A percentile compares a stretch with the other conserved stretches of the same genome.
Conservation (phyloP, 768 basidiomycete species). For the Termitomyces sp. region DNA sequence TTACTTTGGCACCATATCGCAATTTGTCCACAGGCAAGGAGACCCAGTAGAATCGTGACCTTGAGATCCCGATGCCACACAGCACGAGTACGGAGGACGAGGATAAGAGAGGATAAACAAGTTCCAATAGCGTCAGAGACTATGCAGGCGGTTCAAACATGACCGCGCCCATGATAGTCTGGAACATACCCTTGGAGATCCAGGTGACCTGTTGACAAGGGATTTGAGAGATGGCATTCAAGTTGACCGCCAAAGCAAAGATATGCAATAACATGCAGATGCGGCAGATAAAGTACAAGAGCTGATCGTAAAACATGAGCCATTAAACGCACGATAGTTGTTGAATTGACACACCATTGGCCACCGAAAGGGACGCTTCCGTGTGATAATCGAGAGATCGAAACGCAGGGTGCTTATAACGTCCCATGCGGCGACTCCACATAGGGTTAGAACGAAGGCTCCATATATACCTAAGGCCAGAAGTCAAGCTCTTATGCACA, state of each 20-base stretch:
- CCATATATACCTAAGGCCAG: slow-evolving; percentile 22
- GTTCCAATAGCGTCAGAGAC: slow-evolving; percentile 29
- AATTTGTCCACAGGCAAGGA: slow-evolving; percentile 24
- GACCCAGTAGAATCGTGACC: slow-evolving; percentile 17
- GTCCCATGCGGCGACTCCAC: slow-evolving; percentile 29
- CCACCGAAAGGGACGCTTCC: slow-evolving; percentile 27
- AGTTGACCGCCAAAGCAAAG: slow-evolving; percentile 26
- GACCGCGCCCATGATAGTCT: not conserved
- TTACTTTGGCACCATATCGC: slow-evolving; percentile 28
- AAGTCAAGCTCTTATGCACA: not conserved
- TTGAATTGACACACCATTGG: slow-evolving; percentile 23
- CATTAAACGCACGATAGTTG: not conserved
- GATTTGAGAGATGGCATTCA: slow-evolving; percentile 28
- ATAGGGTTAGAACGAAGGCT: slow-evolving; percentile 25
- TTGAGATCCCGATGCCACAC: slow-evolving; percentile 26
- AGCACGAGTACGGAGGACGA: slow-evolving; percentile 27
- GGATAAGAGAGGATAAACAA: slow-evolving; percentile 26
- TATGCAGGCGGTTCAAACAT: slow-evolving; percentile 2
- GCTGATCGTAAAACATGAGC: slow-evolving; percentile 11
- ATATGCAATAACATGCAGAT: slow-evolving; percentile 29
- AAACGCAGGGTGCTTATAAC: slow-evolving; percentile 24
- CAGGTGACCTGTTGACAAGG: slow-evolving; percentile 27
- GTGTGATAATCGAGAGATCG: slow-evolving; percentile 25
- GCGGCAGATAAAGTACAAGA: slow-evolving; percentile 26
- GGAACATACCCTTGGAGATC: slow-evolving; percentile 25